Conservation (phyloP, 169 alveolate species). For the Plasmodium sp. region DNA sequence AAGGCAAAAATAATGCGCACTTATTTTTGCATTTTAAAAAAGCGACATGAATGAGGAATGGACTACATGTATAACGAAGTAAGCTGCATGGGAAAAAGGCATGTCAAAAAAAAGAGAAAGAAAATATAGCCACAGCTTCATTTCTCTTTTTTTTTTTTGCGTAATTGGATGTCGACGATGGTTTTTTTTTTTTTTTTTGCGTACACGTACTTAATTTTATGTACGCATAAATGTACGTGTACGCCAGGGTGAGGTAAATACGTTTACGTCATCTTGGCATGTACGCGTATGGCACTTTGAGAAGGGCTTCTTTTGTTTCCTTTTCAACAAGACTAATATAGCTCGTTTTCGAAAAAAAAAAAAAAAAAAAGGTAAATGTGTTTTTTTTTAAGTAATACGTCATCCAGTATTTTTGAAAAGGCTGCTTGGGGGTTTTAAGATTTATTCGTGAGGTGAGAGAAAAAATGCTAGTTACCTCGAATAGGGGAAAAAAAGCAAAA, state of each 20-base stretch:
- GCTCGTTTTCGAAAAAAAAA: background rate
- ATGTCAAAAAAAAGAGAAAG: background rate
- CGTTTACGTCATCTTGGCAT: background rate
- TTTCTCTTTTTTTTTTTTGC: background rate
- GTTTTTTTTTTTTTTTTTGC: background rate
- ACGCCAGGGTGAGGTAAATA: background rate
- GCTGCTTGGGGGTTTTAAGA: background rate
- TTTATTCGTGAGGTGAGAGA: background rate
- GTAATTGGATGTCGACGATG: too few species aligned
- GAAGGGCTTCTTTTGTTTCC: background rate
- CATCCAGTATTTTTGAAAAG: background rate
- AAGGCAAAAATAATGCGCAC: background rate
- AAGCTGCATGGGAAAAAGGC: background rate
- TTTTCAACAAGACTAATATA: background rate
- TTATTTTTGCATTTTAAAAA: background rate
- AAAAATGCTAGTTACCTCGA: background rate
- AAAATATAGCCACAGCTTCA: background rate
- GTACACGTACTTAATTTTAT: background rate
- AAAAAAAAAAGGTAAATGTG: background rate
- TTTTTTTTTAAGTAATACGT: background rate
- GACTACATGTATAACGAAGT: background rate
- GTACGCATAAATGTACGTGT: background rate
- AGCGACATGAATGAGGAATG: background rate
- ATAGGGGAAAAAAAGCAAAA: background rate
- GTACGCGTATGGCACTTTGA: background rate